Conservation (phyloP, 2,329 filamentous ascomycete genomes). For the Chaetomium olivaceum region DNA sequence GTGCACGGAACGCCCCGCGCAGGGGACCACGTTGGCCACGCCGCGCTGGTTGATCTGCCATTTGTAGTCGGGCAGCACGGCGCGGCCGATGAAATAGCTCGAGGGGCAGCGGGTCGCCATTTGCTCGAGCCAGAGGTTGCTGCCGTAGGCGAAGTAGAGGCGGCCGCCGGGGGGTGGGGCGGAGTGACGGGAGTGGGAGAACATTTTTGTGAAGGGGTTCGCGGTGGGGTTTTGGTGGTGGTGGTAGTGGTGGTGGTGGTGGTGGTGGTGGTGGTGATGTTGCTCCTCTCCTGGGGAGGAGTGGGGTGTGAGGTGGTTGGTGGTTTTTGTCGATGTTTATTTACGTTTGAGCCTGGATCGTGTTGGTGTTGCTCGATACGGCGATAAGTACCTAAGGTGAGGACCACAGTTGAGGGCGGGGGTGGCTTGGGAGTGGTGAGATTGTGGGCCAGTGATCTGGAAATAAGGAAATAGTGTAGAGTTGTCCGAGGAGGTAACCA, state of each 20-base stretch:
- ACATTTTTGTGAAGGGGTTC: no score
- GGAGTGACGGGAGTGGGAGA: background rate
- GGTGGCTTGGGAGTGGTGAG: background rate
- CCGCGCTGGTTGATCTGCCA: conserved; percentile 1
- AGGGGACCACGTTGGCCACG: background rate
- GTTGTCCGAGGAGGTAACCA: background rate
- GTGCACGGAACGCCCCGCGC: background rate
- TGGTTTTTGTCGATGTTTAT: background rate
- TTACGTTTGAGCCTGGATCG: no score
- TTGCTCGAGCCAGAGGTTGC: background rate
- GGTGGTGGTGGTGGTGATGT: background rate
- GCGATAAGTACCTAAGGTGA: background rate
- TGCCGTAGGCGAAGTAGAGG: conserved; percentile 1
- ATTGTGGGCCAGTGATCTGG: background rate
- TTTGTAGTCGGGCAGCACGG: background rate
- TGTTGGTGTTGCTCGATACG: background rate
- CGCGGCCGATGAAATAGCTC: background rate
- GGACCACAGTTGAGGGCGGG: no score
- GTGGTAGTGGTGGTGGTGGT: background rate
- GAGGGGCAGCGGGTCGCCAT: background rate
- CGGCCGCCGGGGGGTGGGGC: background rate
- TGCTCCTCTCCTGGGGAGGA: background rate
- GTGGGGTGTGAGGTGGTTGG: background rate
- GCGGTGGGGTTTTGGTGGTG: background rate
- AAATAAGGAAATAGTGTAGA: background rate